phyloP scores from a whole-genome alignment of 23 red algal species.

The Gracilaria domingensis region DNA sequence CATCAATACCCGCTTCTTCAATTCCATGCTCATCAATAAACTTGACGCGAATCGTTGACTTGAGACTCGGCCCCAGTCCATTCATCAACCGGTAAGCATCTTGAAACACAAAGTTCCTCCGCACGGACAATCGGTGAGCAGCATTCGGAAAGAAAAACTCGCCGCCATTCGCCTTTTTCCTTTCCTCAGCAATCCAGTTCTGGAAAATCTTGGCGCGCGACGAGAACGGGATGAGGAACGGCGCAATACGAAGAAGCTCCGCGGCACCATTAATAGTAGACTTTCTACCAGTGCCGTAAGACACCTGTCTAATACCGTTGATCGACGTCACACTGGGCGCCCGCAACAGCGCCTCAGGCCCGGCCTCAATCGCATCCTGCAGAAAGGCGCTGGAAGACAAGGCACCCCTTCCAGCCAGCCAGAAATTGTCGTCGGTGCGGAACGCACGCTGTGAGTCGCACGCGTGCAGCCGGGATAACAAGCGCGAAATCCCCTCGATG shows the following conservation, averaged over 20 bases:
- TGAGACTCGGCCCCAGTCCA: slow-evolving; percentile 42
- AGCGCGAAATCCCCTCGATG: slow-evolving; percentile 45
- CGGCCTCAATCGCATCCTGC: slow-evolving; percentile 59
- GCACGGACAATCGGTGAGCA: slow-evolving; percentile 80
- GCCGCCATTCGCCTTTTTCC: slow-evolving; percentile 58
- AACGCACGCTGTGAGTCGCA: slow-evolving; percentile 72
- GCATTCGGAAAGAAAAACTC: slow-evolving; percentile 58
- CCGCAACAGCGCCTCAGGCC: slow-evolving; percentile 41
- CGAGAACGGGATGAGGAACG: slow-evolving; percentile 86
- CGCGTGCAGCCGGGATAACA: slow-evolving; percentile 68
- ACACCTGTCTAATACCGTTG: slow-evolving; percentile 23
- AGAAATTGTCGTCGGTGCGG: slow-evolving; percentile 48
- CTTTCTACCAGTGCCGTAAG: slow-evolving; percentile 36
- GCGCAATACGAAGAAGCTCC: slow-evolving; percentile 82
- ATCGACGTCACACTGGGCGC: slow-evolving; percentile 26
- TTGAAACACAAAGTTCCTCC: slow-evolving; percentile 87
- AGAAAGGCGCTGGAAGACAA: slow-evolving; percentile 68
- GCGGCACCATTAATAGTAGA: slow-evolving; percentile 58
- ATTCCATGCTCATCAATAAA: slow-evolving; percentile 98
- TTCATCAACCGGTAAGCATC: slow-evolving; percentile 89
- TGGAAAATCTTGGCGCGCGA: slow-evolving; percentile 87
- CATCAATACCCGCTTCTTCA: slow-evolving; percentile 98
- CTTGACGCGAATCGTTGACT: slow-evolving; percentile 79
- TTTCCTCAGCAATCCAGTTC: slow-evolving; percentile 75
- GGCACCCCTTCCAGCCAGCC: slow-evolving; percentile 59